phyloP scores from a whole-genome alignment of 805 yeast species.

The Schizosaccharomyces lindneri region DNA sequence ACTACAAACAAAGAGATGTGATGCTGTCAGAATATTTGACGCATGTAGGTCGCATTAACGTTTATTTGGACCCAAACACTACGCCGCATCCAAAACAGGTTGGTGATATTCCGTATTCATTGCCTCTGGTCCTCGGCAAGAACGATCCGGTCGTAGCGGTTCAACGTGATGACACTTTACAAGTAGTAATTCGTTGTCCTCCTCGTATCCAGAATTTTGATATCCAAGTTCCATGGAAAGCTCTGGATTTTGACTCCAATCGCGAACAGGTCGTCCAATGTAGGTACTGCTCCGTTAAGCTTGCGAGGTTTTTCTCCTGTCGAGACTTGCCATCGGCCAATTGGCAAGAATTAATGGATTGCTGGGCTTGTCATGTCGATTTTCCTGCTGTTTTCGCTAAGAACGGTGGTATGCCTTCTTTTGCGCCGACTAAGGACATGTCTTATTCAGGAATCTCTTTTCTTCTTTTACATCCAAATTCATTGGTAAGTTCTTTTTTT shows the following conservation, averaged over 20 bases:
- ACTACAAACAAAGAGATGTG: too few relatives aligned
- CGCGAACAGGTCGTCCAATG: background rate
- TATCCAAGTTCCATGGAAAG: background rate
- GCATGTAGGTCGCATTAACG: background rate
- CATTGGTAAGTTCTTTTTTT: background rate
- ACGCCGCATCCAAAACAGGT: background rate
- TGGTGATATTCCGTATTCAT: background rate
- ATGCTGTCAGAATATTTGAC: background rate
- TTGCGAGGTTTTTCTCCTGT: background rate
- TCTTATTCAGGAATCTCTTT: background rate
- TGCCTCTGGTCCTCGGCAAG: background rate
- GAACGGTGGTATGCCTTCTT: background rate
- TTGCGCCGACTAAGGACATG: background rate
- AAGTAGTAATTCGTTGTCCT: background rate
- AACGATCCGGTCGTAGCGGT: background rate
- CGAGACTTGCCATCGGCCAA: constrained; percentile 65
- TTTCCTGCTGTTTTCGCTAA: background rate
- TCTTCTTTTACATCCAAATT: background rate
- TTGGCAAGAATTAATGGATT: constrained; percentile 91
- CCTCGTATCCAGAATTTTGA: background rate
- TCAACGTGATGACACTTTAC: background rate
- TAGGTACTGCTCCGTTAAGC: background rate
- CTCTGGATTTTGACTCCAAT: background rate
- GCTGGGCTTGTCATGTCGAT: constrained; percentile 71
- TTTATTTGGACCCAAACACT: background rate